Evolutionary conservation across 495 filamentous ascomycete species (phyloP), one percentile per base, ranked within the genome.

Genomic region (Penicillium angulare): DNA sequence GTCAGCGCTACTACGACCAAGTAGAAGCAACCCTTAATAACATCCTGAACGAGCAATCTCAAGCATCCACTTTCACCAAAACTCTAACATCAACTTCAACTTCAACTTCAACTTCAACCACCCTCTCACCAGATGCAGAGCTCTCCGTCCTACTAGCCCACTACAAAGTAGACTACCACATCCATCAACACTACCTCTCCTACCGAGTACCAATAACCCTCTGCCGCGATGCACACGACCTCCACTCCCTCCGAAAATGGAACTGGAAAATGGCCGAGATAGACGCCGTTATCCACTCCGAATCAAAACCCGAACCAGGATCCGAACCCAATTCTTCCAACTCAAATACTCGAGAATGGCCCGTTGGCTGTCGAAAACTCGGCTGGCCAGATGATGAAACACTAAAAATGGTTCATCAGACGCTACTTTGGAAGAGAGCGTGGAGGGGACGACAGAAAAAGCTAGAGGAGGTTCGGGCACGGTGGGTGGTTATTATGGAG

Each of bases 151-250:
- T 55, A 2, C 63, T 67, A 42, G 69, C 69, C 6, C 64, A 57
- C 21, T 72, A 72, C 31, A 52, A 59, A 20, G 53, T 65, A 1
- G 69, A 72, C 33, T 69, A 57, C 26, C 72, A 75, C 41, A 63
- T 72, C 21, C 65, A 61, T 5, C 58, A 68, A 32, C 72, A 75
- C 43, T 63, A 64, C 18, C 47, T 71, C 9, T 16, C 49, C 5
- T 49, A 50, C 9, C 49, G 62, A 3, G 56, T 60, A 1, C 41
- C 61, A 1, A 36, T 73, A 9, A 56, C 49, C 3, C 41, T 71
- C 20, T 70, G 66, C 29, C 68, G 65, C 8, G 53, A 65, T 18
- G 47, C 50, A 13, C 36, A 60, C 3, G 69, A 72, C 34, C 43
- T 68, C 48, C 41, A 58, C 16, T 54, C 66, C 3, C 29, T 69